Evolutionary conservation across 352 stramenopile genomes (phyloP).

Genomic region (Phytophthora vignae): DNA sequence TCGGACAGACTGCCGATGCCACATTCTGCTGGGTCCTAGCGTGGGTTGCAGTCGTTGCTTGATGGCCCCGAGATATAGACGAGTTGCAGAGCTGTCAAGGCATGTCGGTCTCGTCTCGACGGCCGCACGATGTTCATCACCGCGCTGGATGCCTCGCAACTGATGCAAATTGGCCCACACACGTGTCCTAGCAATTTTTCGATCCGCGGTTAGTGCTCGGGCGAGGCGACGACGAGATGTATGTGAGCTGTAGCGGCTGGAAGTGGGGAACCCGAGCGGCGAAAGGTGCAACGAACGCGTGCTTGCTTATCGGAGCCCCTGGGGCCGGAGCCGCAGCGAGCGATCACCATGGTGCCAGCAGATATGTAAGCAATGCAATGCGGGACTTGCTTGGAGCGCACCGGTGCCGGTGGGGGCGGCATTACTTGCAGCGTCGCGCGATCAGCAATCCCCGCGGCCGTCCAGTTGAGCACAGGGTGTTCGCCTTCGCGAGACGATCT

Average conservation of each 20-base stretch:
- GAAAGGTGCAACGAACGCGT: conserved; percentile 17
- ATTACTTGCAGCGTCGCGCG: conserved; percentile 13
- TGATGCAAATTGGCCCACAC: conserved; percentile 5
- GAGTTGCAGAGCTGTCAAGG: conserved; percentile 11
- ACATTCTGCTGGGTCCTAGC: conserved; percentile 26
- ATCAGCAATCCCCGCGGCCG: conserved; percentile 32
- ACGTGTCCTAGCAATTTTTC: conserved; percentile 13
- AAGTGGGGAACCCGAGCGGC: conserved; percentile 17
- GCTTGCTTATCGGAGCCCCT: conserved; percentile 22
- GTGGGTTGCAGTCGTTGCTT: conserved; percentile 33
- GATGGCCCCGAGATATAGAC: conserved; percentile 36
- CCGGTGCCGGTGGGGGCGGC: conserved; percentile 14
- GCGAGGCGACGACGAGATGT: conserved; percentile 37
- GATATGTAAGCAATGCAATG: not conserved
- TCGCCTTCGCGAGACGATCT: conserved; percentile 11
- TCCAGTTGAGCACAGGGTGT: conserved; percentile 34
- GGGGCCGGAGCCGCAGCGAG: not conserved
- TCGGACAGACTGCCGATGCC: conserved; percentile 27
- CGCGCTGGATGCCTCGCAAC: conserved; percentile 2
- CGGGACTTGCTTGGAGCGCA: not conserved
- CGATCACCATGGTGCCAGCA: not conserved
- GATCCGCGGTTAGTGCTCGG: conserved; percentile 12
- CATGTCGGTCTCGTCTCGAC: not conserved
- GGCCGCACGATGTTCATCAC: conserved; percentile 6
- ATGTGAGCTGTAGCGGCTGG: conserved; percentile 31